phyloP scores from a whole-genome alignment of 768 basidiomycete species.

The Hypholoma fasciculare region DNA sequence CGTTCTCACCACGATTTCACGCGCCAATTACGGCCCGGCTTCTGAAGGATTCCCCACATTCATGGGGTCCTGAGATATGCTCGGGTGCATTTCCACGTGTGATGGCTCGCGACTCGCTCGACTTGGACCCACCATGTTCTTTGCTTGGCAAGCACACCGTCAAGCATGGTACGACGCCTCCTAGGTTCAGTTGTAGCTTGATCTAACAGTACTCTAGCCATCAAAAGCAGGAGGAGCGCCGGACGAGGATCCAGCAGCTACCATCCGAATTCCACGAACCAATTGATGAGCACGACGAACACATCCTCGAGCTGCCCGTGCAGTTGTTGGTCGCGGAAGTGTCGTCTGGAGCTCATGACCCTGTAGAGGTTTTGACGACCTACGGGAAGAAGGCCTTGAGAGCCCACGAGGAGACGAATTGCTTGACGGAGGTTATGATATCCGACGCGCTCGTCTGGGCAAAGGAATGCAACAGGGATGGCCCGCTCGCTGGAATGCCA shows the following conservation, averaged over 20 bases:
- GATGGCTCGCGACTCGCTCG: neutral
- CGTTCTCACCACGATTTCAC: neutral
- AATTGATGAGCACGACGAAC: slow-evolving; percentile 25
- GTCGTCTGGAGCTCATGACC: slow-evolving; percentile 27
- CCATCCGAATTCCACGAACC: slow-evolving; percentile 29
- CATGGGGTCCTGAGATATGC: neutral
- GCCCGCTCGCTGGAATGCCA: slow-evolving; percentile 59
- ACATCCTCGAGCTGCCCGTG: slow-evolving; percentile 30
- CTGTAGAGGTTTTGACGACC: slow-evolving; percentile 36
- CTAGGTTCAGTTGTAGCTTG: neutral
- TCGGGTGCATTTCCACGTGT: slow-evolving; percentile 5
- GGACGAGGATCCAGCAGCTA: slow-evolving; percentile 23
- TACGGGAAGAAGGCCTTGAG: slow-evolving; percentile 50
- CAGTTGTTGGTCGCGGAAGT: slow-evolving; percentile 29
- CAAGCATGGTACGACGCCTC: slow-evolving; percentile 22
- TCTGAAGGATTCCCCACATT: neutral
- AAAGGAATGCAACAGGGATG: slow-evolving; percentile 31
- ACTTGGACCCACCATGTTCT: slow-evolving; percentile 16
- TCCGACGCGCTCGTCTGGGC: slow-evolving; percentile 35
- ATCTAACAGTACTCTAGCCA: slow-evolving; percentile 18
- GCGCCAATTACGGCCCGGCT: neutral
- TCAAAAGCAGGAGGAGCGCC: slow-evolving; percentile 37
- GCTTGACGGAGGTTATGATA: slow-evolving; percentile 61
- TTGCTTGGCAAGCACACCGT: slow-evolving; percentile 23
- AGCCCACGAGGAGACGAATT: slow-evolving; percentile 56